Percentiles rank a stretch among this genome's conserved stretches.
Conservation (phyloP, 139 green algal genomes). For the Diplosphaera chodatii region DNA sequence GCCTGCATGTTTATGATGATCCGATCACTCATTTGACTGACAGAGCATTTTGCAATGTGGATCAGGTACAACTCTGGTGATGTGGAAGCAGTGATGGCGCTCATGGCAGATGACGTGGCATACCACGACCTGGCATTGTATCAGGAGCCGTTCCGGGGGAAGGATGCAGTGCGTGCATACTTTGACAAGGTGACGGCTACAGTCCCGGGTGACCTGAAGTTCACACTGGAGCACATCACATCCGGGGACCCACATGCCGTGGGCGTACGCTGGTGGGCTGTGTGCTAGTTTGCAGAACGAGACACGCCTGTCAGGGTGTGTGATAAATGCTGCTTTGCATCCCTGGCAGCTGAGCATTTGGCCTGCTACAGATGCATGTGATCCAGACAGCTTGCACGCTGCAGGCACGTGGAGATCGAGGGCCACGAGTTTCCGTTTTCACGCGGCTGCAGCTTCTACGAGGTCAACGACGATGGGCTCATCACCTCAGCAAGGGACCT, state of each 20-base stretch:
- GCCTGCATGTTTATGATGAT: too few relatives aligned
- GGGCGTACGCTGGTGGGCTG: conserved; percentile 62
- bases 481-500: conserved; percentile 63
- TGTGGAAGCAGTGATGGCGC: conserved; percentile 39
- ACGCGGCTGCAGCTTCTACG: conserved; percentile 66
- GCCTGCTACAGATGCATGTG: too few relatives aligned
- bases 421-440: conserved; percentile 72
- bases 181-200: conserved; percentile 48
- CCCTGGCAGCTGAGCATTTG: too few relatives aligned
- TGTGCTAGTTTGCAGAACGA: too few relatives aligned
- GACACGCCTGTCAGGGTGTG: too few relatives aligned
- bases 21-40: too few relatives aligned
- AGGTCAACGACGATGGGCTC: conserved; percentile 48
- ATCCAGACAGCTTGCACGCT: too few relatives aligned
- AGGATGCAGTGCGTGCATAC: conserved; percentile 41
- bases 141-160: conserved; percentile 59
- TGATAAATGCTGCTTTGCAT: too few relatives aligned
- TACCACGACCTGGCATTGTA: conserved; percentile 57
- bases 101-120: conserved; percentile 55
- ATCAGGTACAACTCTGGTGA: conserved; percentile 64
- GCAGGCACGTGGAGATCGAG: conserved; percentile 71
- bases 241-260: conserved; percentile 32
- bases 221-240: conserved; percentile 71
- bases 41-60: too few relatives aligned
- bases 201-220: conserved; percentile 55